These are phyloP conservation scores for Cryptococcus maquisensis DNA, from an alignment of 1,284 basidiomycete genomes.

Conservation along the genomic window DNA sequence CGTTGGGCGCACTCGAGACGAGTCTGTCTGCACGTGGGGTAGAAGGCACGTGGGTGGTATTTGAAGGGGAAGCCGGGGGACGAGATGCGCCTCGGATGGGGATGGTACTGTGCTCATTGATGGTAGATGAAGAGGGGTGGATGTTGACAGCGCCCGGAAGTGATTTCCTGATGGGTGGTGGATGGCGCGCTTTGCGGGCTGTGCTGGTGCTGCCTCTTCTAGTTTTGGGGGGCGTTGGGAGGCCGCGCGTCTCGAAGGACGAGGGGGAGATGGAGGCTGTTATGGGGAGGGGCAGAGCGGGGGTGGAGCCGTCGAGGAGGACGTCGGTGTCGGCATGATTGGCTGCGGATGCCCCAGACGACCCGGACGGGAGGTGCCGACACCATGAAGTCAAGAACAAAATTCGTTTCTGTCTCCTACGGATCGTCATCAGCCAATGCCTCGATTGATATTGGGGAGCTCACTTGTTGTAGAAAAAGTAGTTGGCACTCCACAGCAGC, in stretches of 20 bases:
- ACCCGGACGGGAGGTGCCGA: slow-evolving; percentile 53
- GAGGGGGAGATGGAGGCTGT: slow-evolving; percentile 31
- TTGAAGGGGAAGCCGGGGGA: slow-evolving; percentile 4
- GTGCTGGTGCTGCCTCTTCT: slow-evolving; percentile 1
- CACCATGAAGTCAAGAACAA: slow-evolving; percentile 92
- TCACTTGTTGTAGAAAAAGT: slow-evolving; percentile 94
- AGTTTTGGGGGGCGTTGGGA: slow-evolving; percentile 14
- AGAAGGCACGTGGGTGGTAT: slow-evolving; percentile 13
- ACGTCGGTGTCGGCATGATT: slow-evolving; percentile 5
- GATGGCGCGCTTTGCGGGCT: slow-evolving; percentile 17
- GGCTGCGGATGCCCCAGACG: slow-evolving; percentile 1
- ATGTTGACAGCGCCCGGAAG: slow-evolving; percentile 1
- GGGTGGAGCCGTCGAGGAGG: slow-evolving; percentile 4
- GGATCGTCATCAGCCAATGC: background rate
- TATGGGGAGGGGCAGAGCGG: slow-evolving; percentile 27
- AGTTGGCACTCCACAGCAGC: slow-evolving; percentile 92
- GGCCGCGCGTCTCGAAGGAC: slow-evolving; percentile 12
- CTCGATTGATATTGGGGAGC: slow-evolving; percentile 18
- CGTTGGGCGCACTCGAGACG: slow-evolving; percentile 13
- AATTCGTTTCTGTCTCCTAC: slow-evolving; percentile 69
- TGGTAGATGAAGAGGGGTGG: background rate
- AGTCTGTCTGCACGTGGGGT: slow-evolving; percentile 3
- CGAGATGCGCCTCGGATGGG: slow-evolving; percentile 33
- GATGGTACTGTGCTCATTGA: slow-evolving; percentile 30
- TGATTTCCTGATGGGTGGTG: slow-evolving; percentile 10